Conservation (phyloP, 805 yeast genomes). For the Sugiyamaella marilandica region DNA sequence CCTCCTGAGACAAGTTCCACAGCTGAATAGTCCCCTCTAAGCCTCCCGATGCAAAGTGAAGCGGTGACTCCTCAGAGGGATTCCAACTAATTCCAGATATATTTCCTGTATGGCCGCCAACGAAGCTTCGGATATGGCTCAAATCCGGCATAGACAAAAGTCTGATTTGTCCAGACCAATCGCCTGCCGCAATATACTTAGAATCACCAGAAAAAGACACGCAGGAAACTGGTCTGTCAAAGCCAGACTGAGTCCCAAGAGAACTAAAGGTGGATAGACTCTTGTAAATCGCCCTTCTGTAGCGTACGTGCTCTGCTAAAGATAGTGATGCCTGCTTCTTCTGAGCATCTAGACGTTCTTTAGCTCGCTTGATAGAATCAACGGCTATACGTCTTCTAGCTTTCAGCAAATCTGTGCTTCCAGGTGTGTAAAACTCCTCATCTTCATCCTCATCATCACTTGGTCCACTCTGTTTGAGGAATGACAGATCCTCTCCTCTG, state of each 20-base stretch:
- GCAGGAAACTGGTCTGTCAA: slow-evolving; percentile 63
- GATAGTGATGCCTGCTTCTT: slow-evolving; percentile 33
- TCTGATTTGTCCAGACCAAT: slow-evolving; percentile 77
- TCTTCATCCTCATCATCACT: slow-evolving; percentile 39
- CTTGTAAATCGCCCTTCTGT: slow-evolving; percentile 42
- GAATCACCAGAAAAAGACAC: slow-evolving; percentile 44
- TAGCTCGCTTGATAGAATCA: slow-evolving; percentile 47
- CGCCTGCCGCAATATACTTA: slow-evolving; percentile 53
- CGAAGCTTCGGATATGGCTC: slow-evolving; percentile 22
- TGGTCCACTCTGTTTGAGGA: slow-evolving; percentile 12
- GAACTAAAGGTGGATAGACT: slow-evolving; percentile 39
- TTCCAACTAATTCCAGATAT: slow-evolving; percentile 70
- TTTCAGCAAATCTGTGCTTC: slow-evolving; percentile 46
- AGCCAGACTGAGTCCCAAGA: slow-evolving; percentile 65
- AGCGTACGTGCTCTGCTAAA: slow-evolving; percentile 40
- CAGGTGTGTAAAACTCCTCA: slow-evolving; percentile 82
- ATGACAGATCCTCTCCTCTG: slow-evolving; percentile 21
- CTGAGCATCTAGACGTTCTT: slow-evolving; percentile 38
- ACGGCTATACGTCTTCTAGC: slow-evolving; percentile 50
- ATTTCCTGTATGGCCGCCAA: slow-evolving; percentile 57
- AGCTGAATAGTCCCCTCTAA: slow-evolving; percentile 41
- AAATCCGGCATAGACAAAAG: slow-evolving; percentile 43
- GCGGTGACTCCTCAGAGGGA: slow-evolving; percentile 25
- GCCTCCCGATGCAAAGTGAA: slow-evolving; percentile 41
- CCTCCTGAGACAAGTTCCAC: slow-evolving; percentile 29